Evolutionary conservation across 192 early-diverging fungal species (phyloP).

Genomic region (Geosiphon pyriformis): DNA sequence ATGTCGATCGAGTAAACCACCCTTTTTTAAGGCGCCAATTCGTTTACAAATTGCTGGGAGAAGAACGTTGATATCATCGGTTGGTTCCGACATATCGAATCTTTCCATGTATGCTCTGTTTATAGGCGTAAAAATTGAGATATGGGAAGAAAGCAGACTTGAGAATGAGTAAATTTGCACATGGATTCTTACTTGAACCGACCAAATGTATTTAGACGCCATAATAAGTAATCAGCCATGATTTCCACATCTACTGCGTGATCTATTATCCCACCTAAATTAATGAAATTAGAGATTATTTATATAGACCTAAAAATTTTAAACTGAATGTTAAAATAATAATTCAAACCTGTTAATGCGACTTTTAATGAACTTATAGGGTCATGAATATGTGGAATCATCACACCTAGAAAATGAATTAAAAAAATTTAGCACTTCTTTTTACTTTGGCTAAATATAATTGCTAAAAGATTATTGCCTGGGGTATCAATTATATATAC

Average conservation of each 20-base stretch:
- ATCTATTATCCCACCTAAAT: conserved; percentile 70
- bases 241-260: conserved; percentile 72
- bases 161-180: no score
- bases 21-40: conserved; percentile 62
- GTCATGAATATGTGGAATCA: conserved; percentile 80
- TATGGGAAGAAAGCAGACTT: no score
- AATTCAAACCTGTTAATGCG: conserved; percentile 72
- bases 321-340: conserved; percentile 1
- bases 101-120: conserved; percentile 50
- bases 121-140: no score
- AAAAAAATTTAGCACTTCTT: not conserved
- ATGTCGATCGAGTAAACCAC: conserved; percentile 58
- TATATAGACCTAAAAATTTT: conserved; percentile 3
- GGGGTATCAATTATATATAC: conserved; percentile 94
- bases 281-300: not conserved
- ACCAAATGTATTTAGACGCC: conserved; percentile 65
- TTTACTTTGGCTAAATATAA: not conserved
- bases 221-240: conserved; percentile 89
- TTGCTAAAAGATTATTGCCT: conserved; percentile 21
- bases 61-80: conserved; percentile 65
- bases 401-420: conserved; percentile 48
- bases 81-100: conserved; percentile 56
- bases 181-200: conserved; percentile 38
- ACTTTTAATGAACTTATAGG: conserved; percentile 84
- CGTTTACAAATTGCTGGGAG: conserved; percentile 56